These are phyloP conservation scores for Neopestalotiopsis rosae DNA, from an alignment of 2,329 filamentous ascomycete species.

Conservation along the genomic window DNA sequence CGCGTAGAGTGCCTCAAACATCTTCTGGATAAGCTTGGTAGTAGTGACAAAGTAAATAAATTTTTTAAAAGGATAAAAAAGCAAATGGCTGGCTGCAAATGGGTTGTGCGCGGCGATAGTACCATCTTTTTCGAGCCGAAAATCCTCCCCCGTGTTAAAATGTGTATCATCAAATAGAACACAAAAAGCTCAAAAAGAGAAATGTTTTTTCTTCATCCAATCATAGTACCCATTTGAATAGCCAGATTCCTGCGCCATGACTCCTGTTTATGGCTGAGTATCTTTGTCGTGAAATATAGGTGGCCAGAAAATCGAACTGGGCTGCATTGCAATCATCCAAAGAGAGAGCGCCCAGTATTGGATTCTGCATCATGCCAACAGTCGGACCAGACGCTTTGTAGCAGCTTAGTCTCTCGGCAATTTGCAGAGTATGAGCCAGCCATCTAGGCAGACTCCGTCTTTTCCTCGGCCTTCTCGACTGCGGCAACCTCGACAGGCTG, in stretches of 20 bases:
- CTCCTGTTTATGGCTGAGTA: background rate
- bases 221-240: conserved; percentile 4
- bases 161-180: background rate
- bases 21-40: background rate
- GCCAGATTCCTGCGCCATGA: conserved; percentile 2
- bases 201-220: background rate
- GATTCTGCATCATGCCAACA: too few relatives aligned
- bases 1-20: background rate
- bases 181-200: background rate
- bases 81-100: background rate
- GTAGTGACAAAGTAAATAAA: background rate
- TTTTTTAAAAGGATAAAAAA: background rate
- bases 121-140: background rate
- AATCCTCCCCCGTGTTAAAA: background rate
- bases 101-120: background rate
- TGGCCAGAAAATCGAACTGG: background rate
- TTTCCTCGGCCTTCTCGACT: background rate
- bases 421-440: too few relatives aligned
- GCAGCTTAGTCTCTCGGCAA: too few relatives aligned
- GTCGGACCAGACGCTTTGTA: too few relatives aligned
- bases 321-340: too few relatives aligned
- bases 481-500: background rate
- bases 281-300: background rate
- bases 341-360: too few relatives aligned
- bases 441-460: background rate